Percentiles rank a stretch among this genome's conserved stretches.
These are phyloP conservation scores for Lagerstroemia speciosa DNA, from an alignment of 345 rosid genomes.

Conservation along the genomic window DNA sequence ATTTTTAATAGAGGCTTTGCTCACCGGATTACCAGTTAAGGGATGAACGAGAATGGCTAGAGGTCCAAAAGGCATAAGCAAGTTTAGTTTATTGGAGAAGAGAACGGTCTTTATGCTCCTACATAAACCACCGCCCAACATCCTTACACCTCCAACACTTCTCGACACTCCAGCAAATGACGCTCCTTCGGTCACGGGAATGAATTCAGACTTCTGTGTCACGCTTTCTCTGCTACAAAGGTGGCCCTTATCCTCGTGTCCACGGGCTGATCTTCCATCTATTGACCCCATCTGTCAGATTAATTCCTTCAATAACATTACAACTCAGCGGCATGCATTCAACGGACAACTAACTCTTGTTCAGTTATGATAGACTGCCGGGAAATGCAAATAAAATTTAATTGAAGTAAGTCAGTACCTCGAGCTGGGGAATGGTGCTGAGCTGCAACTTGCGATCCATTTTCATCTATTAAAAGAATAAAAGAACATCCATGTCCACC, in stretches of 20 bases:
- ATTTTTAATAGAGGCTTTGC: slow-evolving; percentile 9
- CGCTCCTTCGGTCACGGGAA: slow-evolving; percentile 22
- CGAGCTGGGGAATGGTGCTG: slow-evolving; percentile 8
- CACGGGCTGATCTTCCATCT: slow-evolving; percentile 19
- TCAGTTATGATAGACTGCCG: background rate
- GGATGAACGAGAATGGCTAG: slow-evolving; percentile 54
- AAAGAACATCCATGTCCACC: slow-evolving; percentile 1
- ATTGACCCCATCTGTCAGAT: slow-evolving; percentile 41
- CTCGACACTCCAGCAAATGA: slow-evolving; percentile 19
- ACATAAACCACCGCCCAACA: slow-evolving; percentile 15
- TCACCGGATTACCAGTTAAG: slow-evolving; percentile 48
- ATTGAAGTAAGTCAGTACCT: slow-evolving; percentile 3
- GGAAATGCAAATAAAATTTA: background rate
- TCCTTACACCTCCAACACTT: slow-evolving; percentile 10
- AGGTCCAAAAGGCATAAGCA: slow-evolving; percentile 67
- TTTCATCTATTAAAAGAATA: background rate
- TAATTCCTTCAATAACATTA: slow-evolving; percentile 9
- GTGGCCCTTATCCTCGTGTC: slow-evolving; percentile 18
- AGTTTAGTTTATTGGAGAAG: slow-evolving; percentile 75
- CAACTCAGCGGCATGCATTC: background rate
- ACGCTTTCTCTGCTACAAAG: slow-evolving; percentile 15
- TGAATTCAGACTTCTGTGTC: slow-evolving; percentile 19
- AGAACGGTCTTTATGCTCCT: slow-evolving; percentile 49
- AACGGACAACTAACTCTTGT: background rate
- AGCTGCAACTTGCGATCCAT: slow-evolving; percentile 41